Base-by-base conservation (phyloP, 768 basidiomycete genomes). In the Boletus barrowsii region DNA sequence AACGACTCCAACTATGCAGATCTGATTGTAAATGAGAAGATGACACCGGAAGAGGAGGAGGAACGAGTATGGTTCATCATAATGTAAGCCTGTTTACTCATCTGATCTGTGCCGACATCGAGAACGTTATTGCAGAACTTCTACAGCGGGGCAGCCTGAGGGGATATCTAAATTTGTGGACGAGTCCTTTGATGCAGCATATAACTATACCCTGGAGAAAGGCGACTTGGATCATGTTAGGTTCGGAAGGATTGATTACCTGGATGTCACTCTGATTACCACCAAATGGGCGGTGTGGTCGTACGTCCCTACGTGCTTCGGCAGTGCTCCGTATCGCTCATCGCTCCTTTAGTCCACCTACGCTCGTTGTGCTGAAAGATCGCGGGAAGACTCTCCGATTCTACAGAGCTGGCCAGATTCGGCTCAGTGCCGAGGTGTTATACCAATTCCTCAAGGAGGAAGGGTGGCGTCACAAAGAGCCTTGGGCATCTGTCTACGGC, bases 251-350 rank as follows among this genome's bases (percentile, higher is more conserved):
- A 83, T 96, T 54, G 91, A 95, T 74, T 96, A 93, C 69, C 73
- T 93, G 58, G 85, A 87, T 57, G 92, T 94, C 58, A 93, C 90
- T 4, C 72, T 77, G 49, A 70, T 93, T 53, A 94, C 92, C 53
- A 92, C 91, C 3, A 88, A 87, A 65, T 96, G 93, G 93, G 75
- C 68, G 35, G 69, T 95, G 45, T 94, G 91, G 90, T 80, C 82
- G 93, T 93, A 67, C 55, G 84, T 79, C 26, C 79, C 26, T 15
- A 6, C 13, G 4, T 47, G 17, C 37, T 39, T 58, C 48, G 0
- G 54, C 47, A 10, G 14, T 43, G 32, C 48, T n/a, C 24, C 42
- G 10, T 15, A 20, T 53, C 5, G 13, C 52, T 53, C 29, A 35
- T 15, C 6, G 18, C 45, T 51, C 42, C 50, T 15, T 22, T 56